Evolutionary conservation across 176 grass and related monocot species (phyloP).

Genomic region (Aegilops umbellulata): DNA sequence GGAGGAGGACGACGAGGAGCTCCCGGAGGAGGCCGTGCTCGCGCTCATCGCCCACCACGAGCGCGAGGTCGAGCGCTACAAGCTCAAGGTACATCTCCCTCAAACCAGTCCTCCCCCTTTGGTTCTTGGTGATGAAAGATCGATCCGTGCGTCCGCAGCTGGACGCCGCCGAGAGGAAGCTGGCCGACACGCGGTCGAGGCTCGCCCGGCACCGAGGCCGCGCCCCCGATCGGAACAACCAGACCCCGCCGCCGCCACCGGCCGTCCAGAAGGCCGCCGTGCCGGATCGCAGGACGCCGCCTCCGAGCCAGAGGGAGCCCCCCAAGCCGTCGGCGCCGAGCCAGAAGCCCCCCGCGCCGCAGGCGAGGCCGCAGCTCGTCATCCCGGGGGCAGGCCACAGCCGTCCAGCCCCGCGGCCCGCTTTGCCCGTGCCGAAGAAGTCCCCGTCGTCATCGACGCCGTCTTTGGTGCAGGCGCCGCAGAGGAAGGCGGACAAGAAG

Average conservation of each 20-base stretch:
- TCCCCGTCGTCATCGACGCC: background rate
- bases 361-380: conserved; percentile 50
- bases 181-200: conserved; percentile 48
- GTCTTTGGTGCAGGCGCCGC: background rate
- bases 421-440: conserved; percentile 34
- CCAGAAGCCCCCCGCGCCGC: background rate
- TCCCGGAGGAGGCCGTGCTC: conserved; percentile 42
- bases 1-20: conserved; percentile 24
- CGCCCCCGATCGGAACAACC: background rate
- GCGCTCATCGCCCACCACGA: conserved; percentile 42
- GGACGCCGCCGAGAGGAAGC: conserved; percentile 53
- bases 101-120: no score
- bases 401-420: background rate
- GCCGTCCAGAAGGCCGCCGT: background rate
- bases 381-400: conserved; percentile 40
- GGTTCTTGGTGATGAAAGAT: background rate
- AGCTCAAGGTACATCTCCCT: conserved; percentile 43
- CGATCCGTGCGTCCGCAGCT: conserved; percentile 39
- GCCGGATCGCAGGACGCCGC: background rate
- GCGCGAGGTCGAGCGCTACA: conserved; percentile 42
- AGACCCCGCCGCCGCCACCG: background rate
- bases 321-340: background rate
- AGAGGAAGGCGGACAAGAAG: conserved; percentile 53
- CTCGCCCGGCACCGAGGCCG: conserved; percentile 32
- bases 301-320: conserved; percentile 1